A percentile compares a stretch with the other conserved stretches of the same genome.
Conservation (phyloP, 495 filamentous ascomycete species). For the Bryoglossum gracile region DNA sequence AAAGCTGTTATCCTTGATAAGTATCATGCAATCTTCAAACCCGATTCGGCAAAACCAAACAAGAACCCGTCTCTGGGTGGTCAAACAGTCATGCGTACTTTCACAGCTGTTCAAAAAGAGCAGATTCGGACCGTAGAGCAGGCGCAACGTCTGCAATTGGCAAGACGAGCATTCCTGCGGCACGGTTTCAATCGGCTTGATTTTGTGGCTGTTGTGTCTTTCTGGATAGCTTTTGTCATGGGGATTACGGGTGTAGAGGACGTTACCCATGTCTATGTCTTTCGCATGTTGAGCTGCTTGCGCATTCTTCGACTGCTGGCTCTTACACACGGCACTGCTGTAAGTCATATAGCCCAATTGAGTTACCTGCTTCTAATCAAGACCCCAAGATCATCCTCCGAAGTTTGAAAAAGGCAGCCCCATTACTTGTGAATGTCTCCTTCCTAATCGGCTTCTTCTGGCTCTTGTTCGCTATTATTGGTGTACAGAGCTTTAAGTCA, state of each 20-base stretch:
- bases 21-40: slow-evolving; percentile 68
- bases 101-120: slow-evolving; percentile 63
- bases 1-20: slow-evolving; percentile 67
- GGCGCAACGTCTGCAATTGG: slow-evolving; percentile 75
- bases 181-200: slow-evolving; percentile 95
- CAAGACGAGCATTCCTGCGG: slow-evolving; percentile 84
- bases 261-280: slow-evolving; percentile 70
- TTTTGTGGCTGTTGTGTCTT: slow-evolving; percentile 92
- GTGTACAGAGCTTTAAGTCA: slow-evolving; percentile 95
- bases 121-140: slow-evolving; percentile 47
- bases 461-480: slow-evolving; percentile 95
- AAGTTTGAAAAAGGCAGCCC: slow-evolving; percentile 92
- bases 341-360: no score
- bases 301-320: slow-evolving; percentile 83
- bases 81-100: slow-evolving; percentile 71
- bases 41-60: slow-evolving; percentile 28
- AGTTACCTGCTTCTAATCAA: no score
- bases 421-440: slow-evolving; percentile 87
- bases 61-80: slow-evolving; percentile 34
- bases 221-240: slow-evolving; percentile 82
- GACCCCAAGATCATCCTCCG: slow-evolving; percentile 73
- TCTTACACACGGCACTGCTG: slow-evolving; percentile 82
- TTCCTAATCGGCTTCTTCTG: slow-evolving; percentile 98
- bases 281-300: slow-evolving; percentile 92
- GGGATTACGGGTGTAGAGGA: slow-evolving; percentile 59